Evolutionary conservation across 768 basidiomycete species (phyloP).

Genomic region (Rhodotorula sphaerocarpa): DNA sequence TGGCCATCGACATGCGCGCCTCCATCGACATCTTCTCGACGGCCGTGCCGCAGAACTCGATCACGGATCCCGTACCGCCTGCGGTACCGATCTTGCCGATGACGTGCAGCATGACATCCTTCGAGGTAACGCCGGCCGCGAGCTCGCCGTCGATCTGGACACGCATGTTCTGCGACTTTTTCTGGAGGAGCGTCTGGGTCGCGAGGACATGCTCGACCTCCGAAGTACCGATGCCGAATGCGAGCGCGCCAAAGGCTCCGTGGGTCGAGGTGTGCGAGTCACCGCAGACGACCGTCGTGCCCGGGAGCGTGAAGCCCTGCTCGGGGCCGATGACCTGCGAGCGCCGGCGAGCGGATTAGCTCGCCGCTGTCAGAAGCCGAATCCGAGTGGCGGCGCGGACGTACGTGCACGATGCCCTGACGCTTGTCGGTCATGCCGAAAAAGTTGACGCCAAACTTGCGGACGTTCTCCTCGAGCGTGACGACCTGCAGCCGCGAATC

Average conservation of each 20-base stretch:
- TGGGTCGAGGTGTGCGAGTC: constrained; percentile 92
- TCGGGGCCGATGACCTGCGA: constrained; percentile 87
- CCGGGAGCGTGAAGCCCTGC: constrained; percentile 71
- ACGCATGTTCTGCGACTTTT: constrained; percentile 85
- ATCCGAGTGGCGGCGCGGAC: background rate
- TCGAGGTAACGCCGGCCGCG: constrained; percentile 71
- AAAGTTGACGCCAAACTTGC: constrained; percentile 83
- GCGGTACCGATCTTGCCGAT: constrained; percentile 89
- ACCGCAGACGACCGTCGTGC: constrained; percentile 62
- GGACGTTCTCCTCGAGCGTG: constrained; percentile 79
- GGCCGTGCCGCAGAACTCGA: constrained; percentile 72
- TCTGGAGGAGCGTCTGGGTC: constrained; percentile 78
- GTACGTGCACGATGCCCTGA: constrained; percentile 52
- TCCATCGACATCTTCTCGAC: constrained; percentile 57
- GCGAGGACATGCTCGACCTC: constrained; percentile 92
- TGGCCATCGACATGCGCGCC: constrained; percentile 62
- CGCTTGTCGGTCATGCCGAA: constrained; percentile 83
- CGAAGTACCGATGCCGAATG: constrained; percentile 87
- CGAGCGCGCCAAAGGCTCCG: constrained; percentile 84
- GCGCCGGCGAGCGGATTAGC: constrained; percentile 50
- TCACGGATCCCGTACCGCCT: constrained; percentile 81
- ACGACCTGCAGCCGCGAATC: constrained; percentile 76
- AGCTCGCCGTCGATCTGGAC: constrained; percentile 78
- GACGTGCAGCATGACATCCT: constrained; percentile 82
- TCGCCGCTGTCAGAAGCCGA: background rate